Evolutionary conservation across 148 eudicot species (phyloP).

Genomic region (Suaeda aralocaspica): DNA sequence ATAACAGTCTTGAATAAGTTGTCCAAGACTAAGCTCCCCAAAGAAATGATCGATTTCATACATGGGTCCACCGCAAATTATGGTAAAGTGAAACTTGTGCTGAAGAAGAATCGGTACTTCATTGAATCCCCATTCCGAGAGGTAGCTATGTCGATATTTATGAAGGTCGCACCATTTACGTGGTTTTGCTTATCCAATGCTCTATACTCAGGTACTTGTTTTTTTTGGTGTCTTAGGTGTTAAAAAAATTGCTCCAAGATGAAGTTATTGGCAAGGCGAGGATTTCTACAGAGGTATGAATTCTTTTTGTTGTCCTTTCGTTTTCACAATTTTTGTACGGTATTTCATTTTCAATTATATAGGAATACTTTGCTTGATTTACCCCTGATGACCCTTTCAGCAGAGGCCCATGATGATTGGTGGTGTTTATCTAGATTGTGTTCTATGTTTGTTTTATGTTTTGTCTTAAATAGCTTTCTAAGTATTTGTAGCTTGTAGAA

Average conservation of each 20-base stretch:
- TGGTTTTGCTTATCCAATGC: not conserved
- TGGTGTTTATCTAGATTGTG: not conserved
- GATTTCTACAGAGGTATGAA: conserved; percentile 60
- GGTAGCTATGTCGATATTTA: conserved; percentile 37
- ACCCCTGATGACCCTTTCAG: not conserved
- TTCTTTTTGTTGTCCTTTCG: conserved; percentile 8
- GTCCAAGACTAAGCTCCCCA: conserved; percentile 91
- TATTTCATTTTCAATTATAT: not conserved
- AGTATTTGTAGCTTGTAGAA: not conserved
- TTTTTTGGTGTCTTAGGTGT: conserved; percentile 50
- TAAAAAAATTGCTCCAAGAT: conserved; percentile 69
- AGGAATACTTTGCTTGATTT: not conserved
- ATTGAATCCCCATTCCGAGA: conserved; percentile 94
- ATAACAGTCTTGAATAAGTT: conserved; percentile 72
- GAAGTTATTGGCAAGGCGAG: conserved; percentile 76
- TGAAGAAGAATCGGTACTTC: conserved; percentile 90
- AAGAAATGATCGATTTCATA: conserved; percentile 94
- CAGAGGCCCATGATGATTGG: not conserved
- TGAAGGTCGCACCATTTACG: not conserved
- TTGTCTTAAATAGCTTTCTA: not conserved
- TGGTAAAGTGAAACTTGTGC: conserved; percentile 97
- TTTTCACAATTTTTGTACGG: not conserved
- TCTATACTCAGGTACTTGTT: not conserved
- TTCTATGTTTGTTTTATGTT: not conserved
- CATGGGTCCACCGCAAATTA: conserved; percentile 89